Percentiles rank a stretch among this genome's conserved stretches.
Evolutionary conservation across 1,284 basidiomycete genomes (phyloP).

Genomic region (Agroathelia rolfsii): DNA sequence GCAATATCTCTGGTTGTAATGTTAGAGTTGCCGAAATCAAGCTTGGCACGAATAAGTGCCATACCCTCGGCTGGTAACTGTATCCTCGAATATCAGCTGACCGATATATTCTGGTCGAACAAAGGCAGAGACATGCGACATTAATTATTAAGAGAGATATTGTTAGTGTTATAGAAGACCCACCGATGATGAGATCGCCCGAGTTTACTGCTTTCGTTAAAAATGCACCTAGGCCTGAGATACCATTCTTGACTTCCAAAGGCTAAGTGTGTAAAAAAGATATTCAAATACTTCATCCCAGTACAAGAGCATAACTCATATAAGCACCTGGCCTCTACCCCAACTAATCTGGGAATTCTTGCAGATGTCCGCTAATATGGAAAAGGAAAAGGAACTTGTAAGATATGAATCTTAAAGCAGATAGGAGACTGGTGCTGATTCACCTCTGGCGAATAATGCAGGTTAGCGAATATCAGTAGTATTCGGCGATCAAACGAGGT

Average conservation of each 20-base stretch:
- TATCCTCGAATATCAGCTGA: constrained; percentile 26
- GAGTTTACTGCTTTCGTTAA: constrained; percentile 20
- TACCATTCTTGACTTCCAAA: constrained; percentile 24
- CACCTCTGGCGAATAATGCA: constrained; percentile 3
- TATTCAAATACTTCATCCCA: constrained; percentile 12
- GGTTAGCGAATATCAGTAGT: background rate
- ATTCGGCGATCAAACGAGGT: constrained; percentile 2
- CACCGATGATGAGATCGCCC: constrained; percentile 30
- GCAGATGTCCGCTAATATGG: constrained; percentile 8
- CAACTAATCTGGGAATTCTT: constrained; percentile 15
- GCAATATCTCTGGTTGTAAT: constrained; percentile 23
- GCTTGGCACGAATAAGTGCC: constrained; percentile 12
- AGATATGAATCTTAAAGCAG: constrained; percentile 4
- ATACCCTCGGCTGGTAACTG: constrained; percentile 30
- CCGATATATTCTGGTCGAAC: constrained; percentile 43
- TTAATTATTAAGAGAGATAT: constrained; percentile 1
- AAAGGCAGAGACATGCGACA: constrained; percentile 2
- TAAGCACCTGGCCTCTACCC: constrained; percentile 12
- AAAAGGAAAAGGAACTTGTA: constrained; percentile 2
- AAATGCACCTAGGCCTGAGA: constrained; percentile 35
- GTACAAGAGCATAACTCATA: background rate
- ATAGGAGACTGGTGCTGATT: constrained; percentile 2
- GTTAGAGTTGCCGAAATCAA: constrained; percentile 14
- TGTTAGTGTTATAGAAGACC: constrained; percentile 2
- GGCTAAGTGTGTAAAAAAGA: constrained; percentile 16